Percentiles rank a stretch among this genome's conserved stretches.
These are phyloP conservation scores for Pyrenochaeta sp. DNA, from an alignment of 2,329 filamentous ascomycete genomes.

Conservation along the genomic window DNA sequence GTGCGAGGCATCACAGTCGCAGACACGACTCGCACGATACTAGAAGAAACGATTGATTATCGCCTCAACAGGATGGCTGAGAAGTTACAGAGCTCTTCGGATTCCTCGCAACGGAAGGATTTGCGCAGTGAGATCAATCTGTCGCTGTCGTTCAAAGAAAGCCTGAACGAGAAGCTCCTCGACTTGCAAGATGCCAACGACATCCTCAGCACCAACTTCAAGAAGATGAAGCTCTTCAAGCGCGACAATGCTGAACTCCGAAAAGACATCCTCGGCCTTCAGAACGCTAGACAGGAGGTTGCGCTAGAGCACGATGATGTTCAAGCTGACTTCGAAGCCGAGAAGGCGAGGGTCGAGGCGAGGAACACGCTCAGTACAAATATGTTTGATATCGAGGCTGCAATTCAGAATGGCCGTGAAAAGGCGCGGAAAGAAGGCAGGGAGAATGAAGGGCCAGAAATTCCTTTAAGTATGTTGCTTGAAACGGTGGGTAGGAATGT, in stretches of 20 bases:
- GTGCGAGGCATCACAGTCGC: constrained; percentile 57
- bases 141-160: constrained; percentile 57
- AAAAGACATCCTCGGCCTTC: constrained; percentile 57
- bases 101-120: constrained; percentile 50
- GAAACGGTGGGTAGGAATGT: constrained; percentile 39
- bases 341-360: constrained; percentile 34
- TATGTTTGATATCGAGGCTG: constrained; percentile 49
- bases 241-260: constrained; percentile 57
- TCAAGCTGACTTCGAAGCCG: constrained; percentile 41
- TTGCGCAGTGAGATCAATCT: constrained; percentile 57
- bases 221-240: constrained; percentile 56
- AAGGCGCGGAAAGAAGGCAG: constrained; percentile 38
- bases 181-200: constrained; percentile 63
- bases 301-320: constrained; percentile 61
- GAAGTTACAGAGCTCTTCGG: constrained; percentile 47
- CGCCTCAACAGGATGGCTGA: constrained; percentile 54
- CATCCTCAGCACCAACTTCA: constrained; percentile 57
- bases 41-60: constrained; percentile 59
- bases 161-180: constrained; percentile 59
- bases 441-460: constrained; percentile 43
- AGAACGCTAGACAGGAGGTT: constrained; percentile 58
- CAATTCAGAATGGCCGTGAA: constrained; percentile 44
- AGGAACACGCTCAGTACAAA: constrained; percentile 37
- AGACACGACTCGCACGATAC: constrained; percentile 61
- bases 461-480: constrained; percentile 43